phyloP scores from a whole-genome alignment of 2,329 filamentous ascomycete genomes.

The Talaromyces sp. region DNA sequence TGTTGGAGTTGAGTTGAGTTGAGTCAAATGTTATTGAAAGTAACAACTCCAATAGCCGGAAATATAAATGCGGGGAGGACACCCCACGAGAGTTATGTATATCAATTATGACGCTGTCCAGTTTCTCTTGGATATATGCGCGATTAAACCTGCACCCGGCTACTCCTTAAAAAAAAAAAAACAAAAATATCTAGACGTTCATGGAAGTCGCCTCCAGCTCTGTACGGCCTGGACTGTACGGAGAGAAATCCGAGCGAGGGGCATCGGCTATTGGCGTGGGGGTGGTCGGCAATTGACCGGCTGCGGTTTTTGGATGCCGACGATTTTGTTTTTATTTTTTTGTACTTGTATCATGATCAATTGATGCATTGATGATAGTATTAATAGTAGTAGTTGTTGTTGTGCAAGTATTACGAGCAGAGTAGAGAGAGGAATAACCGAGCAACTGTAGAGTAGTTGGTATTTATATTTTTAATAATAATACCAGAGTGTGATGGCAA shows the following conservation, averaged over 20 bases:
- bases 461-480: too few relatives aligned
- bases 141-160: not conserved
- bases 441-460: not conserved
- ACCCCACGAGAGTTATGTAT: not conserved
- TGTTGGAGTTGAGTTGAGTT: not conserved
- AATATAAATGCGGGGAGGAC: not conserved
- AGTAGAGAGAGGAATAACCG: not conserved
- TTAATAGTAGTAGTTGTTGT: too few relatives aligned
- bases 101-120: not conserved
- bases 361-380: not conserved
- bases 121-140: not conserved
- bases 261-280: slow-evolving; percentile 9
- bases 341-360: not conserved
- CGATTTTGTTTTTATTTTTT: not conserved
- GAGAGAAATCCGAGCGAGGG: slow-evolving; percentile 12
- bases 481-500: too few relatives aligned
- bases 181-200: not conserved
- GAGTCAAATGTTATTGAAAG: not conserved
- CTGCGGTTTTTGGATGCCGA: not conserved
- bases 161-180: not conserved
- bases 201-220: not conserved
- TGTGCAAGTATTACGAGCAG: not conserved
- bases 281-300: not conserved
- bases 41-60: not conserved
- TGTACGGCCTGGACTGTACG: slow-evolving; percentile 5